phyloP scores from a whole-genome alignment of 2,329 filamentous ascomycete genomes.

The Chalaropsis thielavioides region DNA sequence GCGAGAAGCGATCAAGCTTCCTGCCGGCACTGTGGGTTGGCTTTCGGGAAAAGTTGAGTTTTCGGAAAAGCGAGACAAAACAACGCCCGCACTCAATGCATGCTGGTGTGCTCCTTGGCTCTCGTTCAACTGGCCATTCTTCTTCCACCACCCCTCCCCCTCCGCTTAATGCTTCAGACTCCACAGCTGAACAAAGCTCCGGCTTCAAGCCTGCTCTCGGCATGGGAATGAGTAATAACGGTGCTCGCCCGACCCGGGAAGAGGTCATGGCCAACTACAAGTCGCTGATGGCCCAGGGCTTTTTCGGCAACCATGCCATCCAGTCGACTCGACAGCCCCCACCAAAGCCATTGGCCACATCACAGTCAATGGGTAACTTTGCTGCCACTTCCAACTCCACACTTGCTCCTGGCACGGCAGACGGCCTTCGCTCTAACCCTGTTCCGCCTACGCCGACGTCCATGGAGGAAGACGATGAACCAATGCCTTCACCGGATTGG shows the following conservation, averaged over 20 bases:
- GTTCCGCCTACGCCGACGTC: conserved; percentile 17
- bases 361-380: conserved; percentile 15
- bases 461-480: conserved; percentile 4
- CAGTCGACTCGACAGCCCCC: conserved; percentile 38
- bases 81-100: conserved; percentile 16
- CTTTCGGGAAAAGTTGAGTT: conserved; percentile 21
- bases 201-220: conserved; percentile 2
- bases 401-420: conserved; percentile 12
- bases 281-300: conserved; percentile 40
- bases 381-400: conserved; percentile 13
- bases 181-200: neutral
- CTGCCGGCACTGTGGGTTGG: conserved; percentile 23
- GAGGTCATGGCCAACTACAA: conserved; percentile 44
- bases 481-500: conserved; percentile 13
- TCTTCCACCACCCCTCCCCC: neutral
- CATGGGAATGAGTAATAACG: conserved; percentile 14
- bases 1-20: conserved; percentile 16
- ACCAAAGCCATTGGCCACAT: conserved; percentile 18
- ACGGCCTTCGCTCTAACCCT: conserved; percentile 13
- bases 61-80: conserved; percentile 18
- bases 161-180: neutral
- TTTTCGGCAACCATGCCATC: conserved; percentile 45
- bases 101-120: conserved; percentile 2
- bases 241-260: conserved; percentile 25
- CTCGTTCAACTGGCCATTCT: neutral